A percentile compares a stretch with the other conserved stretches of the same genome.
These are phyloP conservation scores for Cladosporium cucumerinum DNA, from an alignment of 2,329 filamentous ascomycete species.

Conservation along the genomic window DNA sequence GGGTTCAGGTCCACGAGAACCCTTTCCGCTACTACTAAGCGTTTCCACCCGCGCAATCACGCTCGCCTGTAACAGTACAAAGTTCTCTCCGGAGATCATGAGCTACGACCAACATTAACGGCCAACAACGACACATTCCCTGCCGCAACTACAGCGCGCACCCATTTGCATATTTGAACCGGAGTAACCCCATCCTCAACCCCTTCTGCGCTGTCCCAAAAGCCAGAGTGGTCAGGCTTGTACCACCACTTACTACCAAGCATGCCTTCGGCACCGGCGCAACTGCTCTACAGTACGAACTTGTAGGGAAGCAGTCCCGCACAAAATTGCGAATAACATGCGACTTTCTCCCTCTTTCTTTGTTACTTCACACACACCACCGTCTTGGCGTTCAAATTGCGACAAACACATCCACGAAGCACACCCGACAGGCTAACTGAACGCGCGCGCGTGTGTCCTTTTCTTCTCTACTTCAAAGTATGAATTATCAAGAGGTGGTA, in stretches of 20 bases:
- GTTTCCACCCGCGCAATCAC: not conserved
- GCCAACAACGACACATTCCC: conserved; percentile 10
- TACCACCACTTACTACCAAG: conserved; percentile 8
- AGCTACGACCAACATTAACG: conserved; percentile 15
- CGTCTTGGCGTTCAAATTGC: not conserved
- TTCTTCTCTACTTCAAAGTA: conserved; percentile 3
- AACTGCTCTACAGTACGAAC: conserved; percentile 1
- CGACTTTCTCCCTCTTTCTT: not conserved
- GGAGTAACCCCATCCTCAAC: conserved; percentile 14
- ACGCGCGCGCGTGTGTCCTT: not conserved
- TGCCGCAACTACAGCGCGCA: conserved; percentile 10
- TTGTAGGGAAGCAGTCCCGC: conserved; percentile 6
- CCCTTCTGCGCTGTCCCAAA: not conserved
- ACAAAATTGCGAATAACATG: conserved; percentile 3
- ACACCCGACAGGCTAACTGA: not conserved
- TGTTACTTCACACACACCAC: not conserved
- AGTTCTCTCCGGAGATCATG: conserved; percentile 12
- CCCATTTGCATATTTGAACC: conserved; percentile 10
- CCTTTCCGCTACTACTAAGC: conserved; percentile 15
- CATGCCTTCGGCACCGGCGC: conserved; percentile 10
- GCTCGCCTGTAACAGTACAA: conserved; percentile 17
- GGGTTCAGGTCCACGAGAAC: conserved; percentile 6
- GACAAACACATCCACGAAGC: not conserved
- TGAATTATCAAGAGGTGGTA: conserved; percentile 13
- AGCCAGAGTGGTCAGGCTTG: conserved; percentile 12